phyloP scores from a whole-genome alignment of 2,329 filamentous ascomycete species.

The Pseudogymnoascus sp. region DNA sequence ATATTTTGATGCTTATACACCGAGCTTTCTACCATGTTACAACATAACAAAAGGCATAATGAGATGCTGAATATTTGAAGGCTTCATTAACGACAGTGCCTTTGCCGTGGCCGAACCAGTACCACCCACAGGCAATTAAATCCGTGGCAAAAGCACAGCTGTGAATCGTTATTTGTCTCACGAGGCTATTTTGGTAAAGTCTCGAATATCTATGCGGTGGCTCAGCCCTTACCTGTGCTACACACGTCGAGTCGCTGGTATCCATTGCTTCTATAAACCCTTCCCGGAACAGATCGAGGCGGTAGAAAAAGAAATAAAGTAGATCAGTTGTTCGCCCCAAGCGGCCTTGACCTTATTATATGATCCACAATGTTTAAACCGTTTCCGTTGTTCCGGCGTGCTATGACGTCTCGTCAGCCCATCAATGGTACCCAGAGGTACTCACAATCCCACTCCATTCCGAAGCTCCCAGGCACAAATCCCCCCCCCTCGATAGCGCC shows the following conservation, averaged over 20 bases:
- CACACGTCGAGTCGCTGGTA: background rate
- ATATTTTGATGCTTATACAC: background rate
- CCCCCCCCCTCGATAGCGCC: background rate
- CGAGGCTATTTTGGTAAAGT: background rate
- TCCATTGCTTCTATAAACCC: background rate
- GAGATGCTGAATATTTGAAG: background rate
- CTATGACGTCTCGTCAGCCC: background rate
- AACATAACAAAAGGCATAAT: background rate
- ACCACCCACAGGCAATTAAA: background rate
- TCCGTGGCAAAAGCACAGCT: background rate
- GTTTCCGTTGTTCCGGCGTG: background rate
- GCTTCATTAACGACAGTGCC: background rate
- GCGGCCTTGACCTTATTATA: background rate
- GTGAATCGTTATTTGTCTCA: background rate
- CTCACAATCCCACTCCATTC: background rate
- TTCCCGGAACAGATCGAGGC: background rate
- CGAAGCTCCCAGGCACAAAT: background rate
- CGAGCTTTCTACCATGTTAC: background rate
- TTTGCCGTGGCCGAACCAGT: background rate
- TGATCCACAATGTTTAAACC: constrained; percentile 3
- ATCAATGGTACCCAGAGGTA: background rate
- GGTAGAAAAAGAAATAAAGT: background rate
- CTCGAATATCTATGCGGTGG: background rate
- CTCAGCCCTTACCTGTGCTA: background rate
- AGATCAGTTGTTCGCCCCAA: background rate